Evolutionary conservation across 495 filamentous ascomycete genomes (phyloP).

Genomic region (Barbatosphaeria neglecta): DNA sequence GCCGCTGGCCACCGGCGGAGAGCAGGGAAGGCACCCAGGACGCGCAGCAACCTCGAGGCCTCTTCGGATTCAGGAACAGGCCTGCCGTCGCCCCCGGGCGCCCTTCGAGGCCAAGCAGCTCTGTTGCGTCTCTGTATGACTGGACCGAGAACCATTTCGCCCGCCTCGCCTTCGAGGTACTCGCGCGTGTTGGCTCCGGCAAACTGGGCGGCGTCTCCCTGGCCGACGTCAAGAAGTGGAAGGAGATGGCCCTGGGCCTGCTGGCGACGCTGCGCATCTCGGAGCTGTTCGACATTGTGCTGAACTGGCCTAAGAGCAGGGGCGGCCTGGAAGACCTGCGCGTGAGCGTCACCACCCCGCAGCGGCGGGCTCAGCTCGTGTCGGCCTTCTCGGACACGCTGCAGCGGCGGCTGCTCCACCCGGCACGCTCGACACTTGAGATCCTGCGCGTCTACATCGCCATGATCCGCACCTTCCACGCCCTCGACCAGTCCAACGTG

Average conservation of each 20-base stretch:
- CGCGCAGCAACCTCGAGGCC: not conserved
- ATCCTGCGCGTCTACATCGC: conserved; percentile 86
- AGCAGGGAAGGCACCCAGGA: too few species aligned
- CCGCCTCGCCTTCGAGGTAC: conserved; percentile 52
- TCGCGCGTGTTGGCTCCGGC: conserved; percentile 23
- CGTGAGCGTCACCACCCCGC: conserved; percentile 41
- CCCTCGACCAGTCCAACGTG: conserved; percentile 86
- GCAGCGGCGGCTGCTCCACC: conserved; percentile 66
- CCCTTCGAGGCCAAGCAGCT: too few species aligned
- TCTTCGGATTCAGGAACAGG: not conserved
- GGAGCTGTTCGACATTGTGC: conserved; percentile 80
- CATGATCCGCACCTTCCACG: conserved; percentile 78
- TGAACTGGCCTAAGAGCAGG: conserved; percentile 68
- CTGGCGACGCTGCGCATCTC: conserved; percentile 69
- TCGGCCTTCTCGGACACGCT: conserved; percentile 57
- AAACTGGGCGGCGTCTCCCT: conserved; percentile 30
- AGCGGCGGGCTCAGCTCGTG: conserved; percentile 52
- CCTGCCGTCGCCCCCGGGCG: not conserved
- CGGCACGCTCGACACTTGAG: conserved; percentile 77
- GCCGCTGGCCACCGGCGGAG: conserved; percentile 33
- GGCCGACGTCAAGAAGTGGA: conserved; percentile 63
- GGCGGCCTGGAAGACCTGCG: conserved; percentile 74
- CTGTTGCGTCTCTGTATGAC: conserved; percentile 43
- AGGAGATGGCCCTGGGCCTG: conserved; percentile 63
- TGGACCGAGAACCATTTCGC: conserved; percentile 67